Evolutionary conservation across 1,284 basidiomycete genomes (phyloP).

Genomic region (Neotropicomus parvogracilis): DNA sequence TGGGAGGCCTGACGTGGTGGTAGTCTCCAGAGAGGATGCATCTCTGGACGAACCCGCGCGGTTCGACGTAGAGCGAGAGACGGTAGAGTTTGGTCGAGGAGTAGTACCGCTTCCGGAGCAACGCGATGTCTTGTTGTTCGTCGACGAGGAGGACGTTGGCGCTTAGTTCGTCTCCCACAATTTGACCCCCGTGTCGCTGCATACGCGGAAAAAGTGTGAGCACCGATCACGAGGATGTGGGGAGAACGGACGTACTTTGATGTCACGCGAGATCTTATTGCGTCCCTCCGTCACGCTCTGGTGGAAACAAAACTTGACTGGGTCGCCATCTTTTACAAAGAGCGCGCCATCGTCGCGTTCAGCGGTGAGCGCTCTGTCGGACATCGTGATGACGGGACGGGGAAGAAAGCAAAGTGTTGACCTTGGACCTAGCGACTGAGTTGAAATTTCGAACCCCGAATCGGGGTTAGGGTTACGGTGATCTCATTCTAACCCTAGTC

Average conservation of each 20-base stretch:
- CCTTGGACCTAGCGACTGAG: background rate
- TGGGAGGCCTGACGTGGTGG: conserved; percentile 7
- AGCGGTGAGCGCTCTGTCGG: background rate
- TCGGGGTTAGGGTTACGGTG: conserved; percentile 29
- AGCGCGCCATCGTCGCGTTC: conserved; percentile 11
- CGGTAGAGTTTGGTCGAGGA: conserved; percentile 17
- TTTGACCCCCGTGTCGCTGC: conserved; percentile 23
- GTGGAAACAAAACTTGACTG: conserved; percentile 31
- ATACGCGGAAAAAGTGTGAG: background rate
- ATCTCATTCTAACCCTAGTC: conserved; percentile 15
- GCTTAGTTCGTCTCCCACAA: conserved; percentile 17
- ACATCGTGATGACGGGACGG: conserved; percentile 4
- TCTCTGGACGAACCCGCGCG: conserved; percentile 21
- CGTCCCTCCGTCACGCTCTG: conserved; percentile 26
- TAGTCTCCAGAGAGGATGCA: conserved; percentile 21
- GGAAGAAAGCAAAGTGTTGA: no score
- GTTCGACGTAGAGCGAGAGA: conserved; percentile 22
- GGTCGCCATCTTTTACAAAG: conserved; percentile 23
- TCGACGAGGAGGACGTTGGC: conserved; percentile 31
- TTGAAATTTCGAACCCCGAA: conserved; percentile 29
- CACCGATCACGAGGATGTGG: background rate
- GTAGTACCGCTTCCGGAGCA: conserved; percentile 28
- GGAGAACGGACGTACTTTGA: conserved; percentile 18
- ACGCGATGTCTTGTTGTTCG: conserved; percentile 24
- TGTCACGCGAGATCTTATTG: conserved; percentile 17